These are phyloP conservation scores for Rhodocollybia butyracea DNA, from an alignment of 768 basidiomycete genomes.

Conservation along the genomic window DNA sequence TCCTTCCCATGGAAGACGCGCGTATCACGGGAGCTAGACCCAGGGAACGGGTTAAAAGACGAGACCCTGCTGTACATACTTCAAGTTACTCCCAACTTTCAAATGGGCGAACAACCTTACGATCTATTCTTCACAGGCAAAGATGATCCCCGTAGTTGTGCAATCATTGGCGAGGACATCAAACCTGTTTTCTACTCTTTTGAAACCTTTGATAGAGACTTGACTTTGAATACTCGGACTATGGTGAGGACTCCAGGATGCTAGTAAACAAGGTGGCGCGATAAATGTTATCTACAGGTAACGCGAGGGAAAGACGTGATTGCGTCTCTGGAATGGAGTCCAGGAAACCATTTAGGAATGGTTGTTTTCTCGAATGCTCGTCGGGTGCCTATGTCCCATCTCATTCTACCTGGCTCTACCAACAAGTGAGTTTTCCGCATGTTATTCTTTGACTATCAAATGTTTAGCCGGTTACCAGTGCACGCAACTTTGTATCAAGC, in stretches of 20 bases:
- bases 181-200: slow-evolving; percentile 63
- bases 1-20: slow-evolving; percentile 50
- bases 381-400: slow-evolving; percentile 57
- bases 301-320: slow-evolving; percentile 43
- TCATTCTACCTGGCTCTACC: slow-evolving; percentile 51
- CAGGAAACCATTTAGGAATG: slow-evolving; percentile 54
- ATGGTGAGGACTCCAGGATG: slow-evolving; percentile 42
- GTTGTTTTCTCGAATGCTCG: slow-evolving; percentile 52
- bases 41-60: slow-evolving; percentile 37
- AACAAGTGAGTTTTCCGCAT: slow-evolving; percentile 37
- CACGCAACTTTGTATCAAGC: slow-evolving; percentile 51
- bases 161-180: slow-evolving; percentile 63
- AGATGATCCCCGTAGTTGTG: slow-evolving; percentile 65
- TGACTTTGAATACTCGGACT: slow-evolving; percentile 42
- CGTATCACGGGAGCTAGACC: slow-evolving; percentile 47
- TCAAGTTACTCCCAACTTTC: slow-evolving; percentile 1
- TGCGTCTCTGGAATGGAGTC: slow-evolving; percentile 47
- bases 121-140: slow-evolving; percentile 67
- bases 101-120: slow-evolving; percentile 37
- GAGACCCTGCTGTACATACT: slow-evolving; percentile 18
- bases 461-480: slow-evolving; percentile 32
- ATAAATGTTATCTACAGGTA: slow-evolving; percentile 22
- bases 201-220: slow-evolving; percentile 50
- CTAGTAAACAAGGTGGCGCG: not conserved
- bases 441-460: slow-evolving; percentile 12